Evolutionary conservation across 2,329 filamentous ascomycete species (phyloP), one percentile per base, ranked within the genome.

Genomic region (Sporothrix inflata): DNA sequence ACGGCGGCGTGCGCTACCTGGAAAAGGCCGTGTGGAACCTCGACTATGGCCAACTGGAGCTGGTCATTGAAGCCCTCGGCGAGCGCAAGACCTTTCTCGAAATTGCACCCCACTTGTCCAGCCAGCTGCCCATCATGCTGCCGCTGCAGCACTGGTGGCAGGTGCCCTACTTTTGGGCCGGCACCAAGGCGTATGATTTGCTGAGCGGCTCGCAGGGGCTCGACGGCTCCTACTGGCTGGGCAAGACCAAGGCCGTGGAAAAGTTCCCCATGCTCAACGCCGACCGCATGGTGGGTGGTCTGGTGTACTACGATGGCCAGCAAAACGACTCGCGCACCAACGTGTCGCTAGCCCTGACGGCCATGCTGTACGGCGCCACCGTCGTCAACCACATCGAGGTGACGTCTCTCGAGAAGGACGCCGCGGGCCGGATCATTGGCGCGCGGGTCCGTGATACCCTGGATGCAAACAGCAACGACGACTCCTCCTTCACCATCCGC

Each of bases 261-360:
- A 88, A 90, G 8, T 94, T 94, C 78, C 92, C 92, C 27, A 91
- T 94, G 87, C 83, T 96, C 81, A 90, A 88, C 78, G 89, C 92
- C 70, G 89, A 89, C 74, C 24, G 55, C 49, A 83, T 95, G 19
- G 87, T 94, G 70, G 92, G 93, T 75, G 92, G 92, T 45, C 83
- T 95, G 77, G 92, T 95, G 49, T 96, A 96, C 85, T 95, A 95
- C 79, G 91, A 96, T 82, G 92, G 92, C 74, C 92, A 92, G 72
- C 93, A 95, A 84, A 95, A 96, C 79, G 92, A 96, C 79, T 94
- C 92, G 34, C 89, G 92, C 74, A 96, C 95, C 92, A 95, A 95
- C 80, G 90, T 94, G 61, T 93, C 92, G 11, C 86, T 96, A 66
- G 92, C 91, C 27, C 90, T 94, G 85, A 95, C 92, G 8, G 92